Conservation (phyloP, 306 rosid species). For the Casuarina glauca region DNA sequence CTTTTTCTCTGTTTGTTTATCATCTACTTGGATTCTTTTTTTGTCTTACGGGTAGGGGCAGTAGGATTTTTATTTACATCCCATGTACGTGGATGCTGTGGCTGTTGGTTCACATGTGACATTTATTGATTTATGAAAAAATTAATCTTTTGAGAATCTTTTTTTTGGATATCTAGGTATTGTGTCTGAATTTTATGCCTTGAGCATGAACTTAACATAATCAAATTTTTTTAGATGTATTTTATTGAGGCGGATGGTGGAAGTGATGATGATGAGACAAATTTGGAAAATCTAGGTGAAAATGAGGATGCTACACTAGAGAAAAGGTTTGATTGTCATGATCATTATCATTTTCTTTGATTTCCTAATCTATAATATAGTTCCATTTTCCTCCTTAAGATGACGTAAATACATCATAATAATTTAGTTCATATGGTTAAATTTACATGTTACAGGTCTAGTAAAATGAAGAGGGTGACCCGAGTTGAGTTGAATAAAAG, state of each 20-base stretch:
- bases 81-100: background rate
- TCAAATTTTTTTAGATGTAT: slow-evolving; percentile 53
- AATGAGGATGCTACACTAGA: slow-evolving; percentile 48
- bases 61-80: background rate
- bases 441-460: slow-evolving; percentile 45
- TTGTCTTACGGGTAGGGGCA: background rate
- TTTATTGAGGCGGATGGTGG: slow-evolving; percentile 79
- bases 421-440: slow-evolving; percentile 26
- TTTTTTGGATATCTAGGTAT: background rate
- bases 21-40: slow-evolving; percentile 4
- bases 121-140: background rate
- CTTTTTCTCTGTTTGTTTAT: slow-evolving; percentile 17
- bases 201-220: background rate
- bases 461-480: slow-evolving; percentile 65
- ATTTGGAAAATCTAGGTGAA: slow-evolving; percentile 45
- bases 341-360: background rate
- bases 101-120: background rate
- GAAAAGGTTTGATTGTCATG: slow-evolving; percentile 45
- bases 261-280: slow-evolving; percentile 58
- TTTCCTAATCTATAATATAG: background rate
- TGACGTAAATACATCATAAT: background rate
- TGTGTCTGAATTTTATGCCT: background rate
- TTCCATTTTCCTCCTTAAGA: no score
- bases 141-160: background rate
- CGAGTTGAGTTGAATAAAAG: slow-evolving; percentile 72